A percentile compares a stretch with the other conserved stretches of the same genome.
These are phyloP conservation scores for Quercus variabilis DNA, from an alignment of 306 rosid species.

Conservation along the genomic window DNA sequence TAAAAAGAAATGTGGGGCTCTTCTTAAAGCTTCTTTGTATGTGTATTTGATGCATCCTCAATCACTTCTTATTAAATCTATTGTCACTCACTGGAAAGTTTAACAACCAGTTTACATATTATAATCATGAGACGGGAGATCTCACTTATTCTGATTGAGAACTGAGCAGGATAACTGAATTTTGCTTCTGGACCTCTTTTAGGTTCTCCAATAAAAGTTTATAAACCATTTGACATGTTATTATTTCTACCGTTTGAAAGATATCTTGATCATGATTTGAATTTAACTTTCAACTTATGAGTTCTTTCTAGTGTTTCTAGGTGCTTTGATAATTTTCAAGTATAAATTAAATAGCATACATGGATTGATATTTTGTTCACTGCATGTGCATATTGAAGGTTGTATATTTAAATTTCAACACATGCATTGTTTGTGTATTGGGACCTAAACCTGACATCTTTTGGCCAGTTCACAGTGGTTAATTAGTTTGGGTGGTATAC, in stretches of 20 bases:
- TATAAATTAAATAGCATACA: not conserved
- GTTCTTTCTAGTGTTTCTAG: not conserved
- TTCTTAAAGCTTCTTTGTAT: not conserved
- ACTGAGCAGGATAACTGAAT: not conserved
- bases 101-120: not conserved
- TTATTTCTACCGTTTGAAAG: slow-evolving; percentile 5
- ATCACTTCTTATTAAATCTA: not conserved
- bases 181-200: not conserved
- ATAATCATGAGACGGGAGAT: not conserved
- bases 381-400: not conserved
- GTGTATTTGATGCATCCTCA: not conserved
- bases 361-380: not conserved
- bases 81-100: not conserved
- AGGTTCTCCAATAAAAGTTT: not conserved
- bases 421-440: slow-evolving; percentile 17
- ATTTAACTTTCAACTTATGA: not conserved
- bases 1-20: not conserved
- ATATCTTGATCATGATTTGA: not conserved
- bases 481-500: not conserved
- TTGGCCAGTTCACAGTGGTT: not conserved
- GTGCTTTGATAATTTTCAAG: not conserved
- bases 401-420: not conserved
- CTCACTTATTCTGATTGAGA: not conserved
- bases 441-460: not conserved
- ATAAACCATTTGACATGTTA: not conserved